phyloP scores from a whole-genome alignment of 495 filamentous ascomycete genomes.

The Neurospora sp. region DNA sequence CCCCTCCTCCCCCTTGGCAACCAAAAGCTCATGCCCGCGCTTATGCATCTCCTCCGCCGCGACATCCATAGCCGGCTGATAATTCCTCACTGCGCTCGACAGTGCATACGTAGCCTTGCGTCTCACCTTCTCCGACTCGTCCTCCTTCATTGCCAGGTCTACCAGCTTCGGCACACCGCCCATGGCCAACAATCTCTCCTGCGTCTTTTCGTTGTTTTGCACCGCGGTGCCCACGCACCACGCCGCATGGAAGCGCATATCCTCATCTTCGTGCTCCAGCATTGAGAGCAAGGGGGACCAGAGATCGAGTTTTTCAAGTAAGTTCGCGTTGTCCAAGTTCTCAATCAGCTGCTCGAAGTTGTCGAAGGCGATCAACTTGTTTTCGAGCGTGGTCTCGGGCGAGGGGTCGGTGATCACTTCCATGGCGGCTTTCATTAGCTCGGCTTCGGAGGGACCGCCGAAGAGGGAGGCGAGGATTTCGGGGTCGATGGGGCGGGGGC shows the following conservation, averaged over 20 bases:
- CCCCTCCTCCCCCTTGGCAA: conserved; percentile 22
- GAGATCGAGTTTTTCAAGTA: conserved; percentile 62
- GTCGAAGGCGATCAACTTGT: conserved; percentile 84
- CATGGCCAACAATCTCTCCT: conserved; percentile 63
- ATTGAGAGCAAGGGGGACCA: conserved; percentile 70
- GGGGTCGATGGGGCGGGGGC: conserved; percentile 32
- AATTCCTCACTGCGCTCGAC: conserved; percentile 64
- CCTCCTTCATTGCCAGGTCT: conserved; percentile 46
- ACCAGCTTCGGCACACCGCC: conserved; percentile 63
- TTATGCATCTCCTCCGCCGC: conserved; percentile 52
- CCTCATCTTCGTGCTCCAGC: conserved; percentile 54
- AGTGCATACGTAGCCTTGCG: conserved; percentile 83
- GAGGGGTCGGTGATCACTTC: conserved; percentile 53
- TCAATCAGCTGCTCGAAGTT: conserved; percentile 93
- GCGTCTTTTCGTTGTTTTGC: conserved; percentile 81
- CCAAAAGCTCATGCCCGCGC: conserved; percentile 28
- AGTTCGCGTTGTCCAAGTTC: conserved; percentile 89
- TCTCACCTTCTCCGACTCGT: conserved; percentile 50
- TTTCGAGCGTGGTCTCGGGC: conserved; percentile 50
- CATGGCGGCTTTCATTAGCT: conserved; percentile 80
- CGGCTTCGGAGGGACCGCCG: conserved; percentile 71
- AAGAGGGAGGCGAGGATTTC: conserved; percentile 63
- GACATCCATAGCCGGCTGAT: conserved; percentile 61
- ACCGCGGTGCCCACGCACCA: conserved; percentile 93
- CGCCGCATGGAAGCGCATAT: conserved; percentile 70